A percentile compares a stretch with the other conserved stretches of the same genome.
Conservation (phyloP, 2,329 filamentous ascomycete genomes). For the Colletotrichum incanum region DNA sequence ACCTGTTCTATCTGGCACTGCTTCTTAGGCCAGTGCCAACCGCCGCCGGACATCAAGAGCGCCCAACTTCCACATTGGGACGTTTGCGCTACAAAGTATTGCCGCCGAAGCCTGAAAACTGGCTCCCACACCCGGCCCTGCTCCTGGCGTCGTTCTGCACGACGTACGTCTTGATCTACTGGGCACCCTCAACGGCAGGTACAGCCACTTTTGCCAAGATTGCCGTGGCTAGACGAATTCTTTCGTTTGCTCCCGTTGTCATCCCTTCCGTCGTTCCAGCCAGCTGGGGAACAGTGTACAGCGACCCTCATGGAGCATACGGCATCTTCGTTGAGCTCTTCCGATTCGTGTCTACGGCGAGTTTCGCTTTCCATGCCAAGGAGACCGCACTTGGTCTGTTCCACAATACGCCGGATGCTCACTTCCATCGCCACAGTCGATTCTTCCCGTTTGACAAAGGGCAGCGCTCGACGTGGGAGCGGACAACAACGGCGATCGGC, state of each 20-base stretch:
- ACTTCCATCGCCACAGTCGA: constrained; percentile 65
- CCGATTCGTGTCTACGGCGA: constrained; percentile 60
- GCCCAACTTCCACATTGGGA: constrained; percentile 51
- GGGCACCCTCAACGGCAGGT: constrained; percentile 58
- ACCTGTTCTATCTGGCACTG: constrained; percentile 74
- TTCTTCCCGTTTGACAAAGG: constrained; percentile 63
- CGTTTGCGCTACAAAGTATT: constrained; percentile 51
- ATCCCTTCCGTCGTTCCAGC: constrained; percentile 63
- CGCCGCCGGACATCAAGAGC: constrained; percentile 47
- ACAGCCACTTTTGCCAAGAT: constrained; percentile 57
- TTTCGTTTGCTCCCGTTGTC: constrained; percentile 63
- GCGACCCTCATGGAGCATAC: constrained; percentile 57
- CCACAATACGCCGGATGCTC: constrained; percentile 63
- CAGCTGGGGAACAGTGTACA: constrained; percentile 64
- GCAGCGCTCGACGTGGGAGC: constrained; percentile 61
- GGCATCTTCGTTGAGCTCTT: constrained; percentile 63
- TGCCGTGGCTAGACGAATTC: constrained; percentile 52
- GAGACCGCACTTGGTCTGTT: constrained; percentile 60
- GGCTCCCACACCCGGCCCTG: constrained; percentile 57
- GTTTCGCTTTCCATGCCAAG: constrained; percentile 62
- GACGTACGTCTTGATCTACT: constrained; percentile 55
- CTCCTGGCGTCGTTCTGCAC: constrained; percentile 53
- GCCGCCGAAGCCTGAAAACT: constrained; percentile 60
- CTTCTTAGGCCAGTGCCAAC: constrained; percentile 69
- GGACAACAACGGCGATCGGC: constrained; percentile 60